Evolutionary conservation across 176 grass and related monocot genomes (phyloP).

Genomic region (Zea luxurians): DNA sequence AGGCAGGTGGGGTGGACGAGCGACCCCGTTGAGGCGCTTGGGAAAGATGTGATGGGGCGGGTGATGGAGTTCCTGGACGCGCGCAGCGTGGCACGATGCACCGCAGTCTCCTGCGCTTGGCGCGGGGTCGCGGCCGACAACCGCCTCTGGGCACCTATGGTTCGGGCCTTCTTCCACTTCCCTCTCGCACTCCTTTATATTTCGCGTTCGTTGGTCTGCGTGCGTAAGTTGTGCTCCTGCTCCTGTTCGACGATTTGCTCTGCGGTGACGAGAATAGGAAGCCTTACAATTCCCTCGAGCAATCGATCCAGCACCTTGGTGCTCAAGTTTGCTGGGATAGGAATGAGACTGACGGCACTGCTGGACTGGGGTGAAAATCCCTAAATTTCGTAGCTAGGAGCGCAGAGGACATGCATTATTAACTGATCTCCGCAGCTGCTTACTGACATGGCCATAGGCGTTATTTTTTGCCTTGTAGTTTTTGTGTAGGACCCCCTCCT

Average conservation of each 20-base stretch:
- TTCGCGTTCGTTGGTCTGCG: neutral
- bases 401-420: neutral
- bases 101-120: slow-evolving; percentile 60
- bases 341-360: neutral
- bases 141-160: slow-evolving; percentile 72
- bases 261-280: neutral
- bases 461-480: neutral
- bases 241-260: slow-evolving; percentile 35
- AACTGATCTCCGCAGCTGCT: neutral
- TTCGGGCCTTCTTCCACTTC: neutral
- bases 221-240: neutral
- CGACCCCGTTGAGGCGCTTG: slow-evolving; percentile 59
- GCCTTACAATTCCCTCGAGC: neutral
- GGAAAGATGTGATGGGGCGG: slow-evolving; percentile 52
- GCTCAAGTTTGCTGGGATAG: neutral
- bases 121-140: slow-evolving; percentile 51
- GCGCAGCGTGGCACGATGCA: slow-evolving; percentile 76
- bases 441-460: neutral
- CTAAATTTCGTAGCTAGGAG: neutral
- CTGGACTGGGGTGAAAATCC: neutral
- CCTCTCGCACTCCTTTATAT: neutral
- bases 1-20: neutral
- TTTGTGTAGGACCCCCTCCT: neutral
- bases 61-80: slow-evolving; percentile 67
- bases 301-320: neutral